These are phyloP conservation scores for Psidium guajava DNA, from an alignment of 345 rosid species.

Conservation along the genomic window DNA sequence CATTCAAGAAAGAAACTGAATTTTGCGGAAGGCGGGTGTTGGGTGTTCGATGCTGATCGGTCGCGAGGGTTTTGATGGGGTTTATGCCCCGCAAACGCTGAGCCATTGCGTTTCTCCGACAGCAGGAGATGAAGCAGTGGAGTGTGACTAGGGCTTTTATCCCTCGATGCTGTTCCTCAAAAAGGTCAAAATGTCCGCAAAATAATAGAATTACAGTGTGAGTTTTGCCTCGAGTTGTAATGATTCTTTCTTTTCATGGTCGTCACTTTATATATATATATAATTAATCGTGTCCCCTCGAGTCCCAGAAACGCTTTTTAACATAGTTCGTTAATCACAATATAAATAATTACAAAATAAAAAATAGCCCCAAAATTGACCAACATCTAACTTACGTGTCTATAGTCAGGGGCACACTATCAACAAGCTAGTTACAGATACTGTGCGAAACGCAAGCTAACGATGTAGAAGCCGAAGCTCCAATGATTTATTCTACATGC, in stretches of 20 bases:
- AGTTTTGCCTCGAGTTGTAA: neutral
- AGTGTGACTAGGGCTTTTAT: neutral
- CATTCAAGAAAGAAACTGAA: slow-evolving; percentile 12
- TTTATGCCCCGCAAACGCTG: slow-evolving; percentile 20
- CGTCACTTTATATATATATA: no score
- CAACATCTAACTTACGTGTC: no score
- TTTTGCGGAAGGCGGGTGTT: slow-evolving; percentile 5
- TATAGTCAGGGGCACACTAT: no score
- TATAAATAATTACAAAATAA: no score
- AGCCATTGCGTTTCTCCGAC: slow-evolving; percentile 25
- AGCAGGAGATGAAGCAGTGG: neutral
- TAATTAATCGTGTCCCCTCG: no score
- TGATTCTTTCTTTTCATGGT: neutral
- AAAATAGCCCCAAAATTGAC: no score
- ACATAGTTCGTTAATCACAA: no score
- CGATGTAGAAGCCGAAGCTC: no score
- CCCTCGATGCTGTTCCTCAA: neutral
- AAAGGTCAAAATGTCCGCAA: neutral
- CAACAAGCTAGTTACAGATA: no score
- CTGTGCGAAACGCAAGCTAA: no score
- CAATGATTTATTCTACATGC: no score
- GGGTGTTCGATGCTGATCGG: slow-evolving; percentile 1
- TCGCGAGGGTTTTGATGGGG: slow-evolving; percentile 25
- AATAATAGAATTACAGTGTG: fast-evolving
- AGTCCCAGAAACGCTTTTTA: no score